Conservation (phyloP, 345 rosid genomes). For the Sisymbrium altissimum region DNA sequence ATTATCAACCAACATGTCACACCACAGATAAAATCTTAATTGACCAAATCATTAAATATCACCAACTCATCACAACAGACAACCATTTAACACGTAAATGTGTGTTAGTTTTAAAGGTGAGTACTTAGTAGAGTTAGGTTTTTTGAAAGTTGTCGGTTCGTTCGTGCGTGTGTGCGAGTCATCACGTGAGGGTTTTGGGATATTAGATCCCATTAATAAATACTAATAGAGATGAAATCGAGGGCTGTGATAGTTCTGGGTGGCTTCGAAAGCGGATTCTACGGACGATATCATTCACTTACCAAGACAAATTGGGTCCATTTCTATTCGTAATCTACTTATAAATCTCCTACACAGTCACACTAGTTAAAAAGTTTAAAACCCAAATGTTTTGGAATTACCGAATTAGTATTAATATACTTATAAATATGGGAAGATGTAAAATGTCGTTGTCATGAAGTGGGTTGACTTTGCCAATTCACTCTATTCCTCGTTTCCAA, state of each 20-base stretch:
- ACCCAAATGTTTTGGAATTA: background rate
- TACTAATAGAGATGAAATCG: slow-evolving; percentile 23
- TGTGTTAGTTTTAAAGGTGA: background rate
- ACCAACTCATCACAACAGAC: background rate
- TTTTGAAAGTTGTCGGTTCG: slow-evolving; percentile 10
- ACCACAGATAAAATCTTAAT: background rate
- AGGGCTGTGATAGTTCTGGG: slow-evolving; percentile 35
- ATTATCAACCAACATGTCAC: background rate
- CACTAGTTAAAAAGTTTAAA: background rate
- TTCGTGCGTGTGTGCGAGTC: slow-evolving; percentile 22
- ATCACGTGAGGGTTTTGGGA: slow-evolving; percentile 29
- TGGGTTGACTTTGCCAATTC: slow-evolving; percentile 1
- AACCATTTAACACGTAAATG: background rate
- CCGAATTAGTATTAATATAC: background rate
- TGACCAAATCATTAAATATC: background rate
- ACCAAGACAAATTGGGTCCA: background rate
- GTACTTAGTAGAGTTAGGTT: background rate
- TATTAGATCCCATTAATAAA: background rate
- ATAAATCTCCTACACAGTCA: background rate
- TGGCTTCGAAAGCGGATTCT: slow-evolving; percentile 30
- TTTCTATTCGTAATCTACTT: background rate
- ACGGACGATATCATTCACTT: slow-evolving; percentile 3
- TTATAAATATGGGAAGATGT: background rate
- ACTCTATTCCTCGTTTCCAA: background rate
- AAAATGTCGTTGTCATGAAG: slow-evolving; percentile 5